phyloP scores from a whole-genome alignment of 73 alveolate species.

The Effrenium voratum region DNA sequence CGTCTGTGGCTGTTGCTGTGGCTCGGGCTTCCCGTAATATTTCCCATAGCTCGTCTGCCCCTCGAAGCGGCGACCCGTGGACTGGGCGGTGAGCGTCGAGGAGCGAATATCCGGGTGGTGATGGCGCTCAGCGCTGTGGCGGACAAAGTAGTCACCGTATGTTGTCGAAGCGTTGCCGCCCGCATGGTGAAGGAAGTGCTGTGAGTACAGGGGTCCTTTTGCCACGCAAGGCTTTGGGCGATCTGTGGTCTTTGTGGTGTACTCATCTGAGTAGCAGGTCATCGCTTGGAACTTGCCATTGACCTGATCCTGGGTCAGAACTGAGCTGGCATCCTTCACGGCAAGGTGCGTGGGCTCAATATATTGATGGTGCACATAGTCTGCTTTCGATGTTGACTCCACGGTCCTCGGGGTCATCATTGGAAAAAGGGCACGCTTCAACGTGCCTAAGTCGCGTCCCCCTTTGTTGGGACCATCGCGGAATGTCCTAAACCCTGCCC shows the following conservation, averaged over 20 bases:
- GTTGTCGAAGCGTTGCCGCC: conserved; percentile 28
- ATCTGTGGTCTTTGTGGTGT: neutral
- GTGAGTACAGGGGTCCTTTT: conserved; percentile 10
- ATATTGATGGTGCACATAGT: conserved; percentile 26
- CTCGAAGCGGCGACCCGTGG: conserved; percentile 3
- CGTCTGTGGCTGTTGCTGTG: no score
- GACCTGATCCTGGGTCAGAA: conserved; percentile 38
- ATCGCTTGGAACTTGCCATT: conserved; percentile 27
- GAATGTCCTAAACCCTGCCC: no score
- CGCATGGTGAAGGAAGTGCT: conserved; percentile 43
- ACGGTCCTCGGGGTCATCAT: conserved; percentile 5
- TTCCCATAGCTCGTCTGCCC: conserved; percentile 28
- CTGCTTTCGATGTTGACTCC: conserved; percentile 49
- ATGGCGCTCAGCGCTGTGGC: neutral
- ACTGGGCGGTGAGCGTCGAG: neutral
- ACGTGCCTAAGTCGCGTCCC: neutral
- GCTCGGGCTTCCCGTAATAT: neutral
- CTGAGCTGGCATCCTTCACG: conserved; percentile 11
- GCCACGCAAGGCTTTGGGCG: conserved; percentile 17
- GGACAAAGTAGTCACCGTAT: conserved; percentile 35
- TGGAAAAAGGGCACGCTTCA: conserved; percentile 53
- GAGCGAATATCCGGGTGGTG: conserved; percentile 1
- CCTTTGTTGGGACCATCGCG: no score
- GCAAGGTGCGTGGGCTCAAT: neutral
- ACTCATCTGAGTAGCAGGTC: conserved; percentile 18